Evolutionary conservation across 768 basidiomycete species (phyloP), one percentile per base, ranked within the genome.

Genomic region (Panaeolus cyanescens): DNA sequence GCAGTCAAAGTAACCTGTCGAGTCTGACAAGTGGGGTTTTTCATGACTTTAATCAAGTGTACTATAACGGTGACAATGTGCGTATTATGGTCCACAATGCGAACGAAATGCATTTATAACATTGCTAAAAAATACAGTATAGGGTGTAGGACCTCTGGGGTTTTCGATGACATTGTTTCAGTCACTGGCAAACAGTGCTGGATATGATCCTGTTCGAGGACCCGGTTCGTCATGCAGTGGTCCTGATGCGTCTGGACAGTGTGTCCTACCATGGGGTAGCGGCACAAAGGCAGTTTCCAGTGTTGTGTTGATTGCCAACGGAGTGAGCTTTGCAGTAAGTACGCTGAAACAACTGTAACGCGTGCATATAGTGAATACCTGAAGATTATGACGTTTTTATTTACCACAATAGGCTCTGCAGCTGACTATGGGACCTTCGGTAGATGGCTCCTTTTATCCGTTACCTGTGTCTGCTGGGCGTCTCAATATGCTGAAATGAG

Each of bases 31-130:
- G 36, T 60, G 53, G 62, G 10, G n/a, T 42, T 32, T 50, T 57
- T 17, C 13, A 22, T 13, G 4, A 15, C 19, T 59, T 30, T 19
- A 34, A 7, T 19, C 6, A 53, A 93, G 91, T 92, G 60, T 92
- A 92, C 68, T 90, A 87, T 73, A 93, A 92, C 60, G 91, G 91
- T 56, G 85, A 92, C 64, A 92, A 91, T 72, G 89, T 90, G 65
- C n/a, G 80, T 61, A 17, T 34, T 40, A 13, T 32, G 10, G 31
- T 40, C 50, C 19, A 17, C 17, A 19, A 32, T 4, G n/a, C n/a
- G n/a, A n/a, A n/a, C n/a, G n/a, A n/a, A n/a, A n/a, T n/a, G n/a
- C n/a, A n/a, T n/a, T n/a, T n/a, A n/a, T n/a, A n/a, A n/a, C n/a
- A n/a, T n/a, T n/a, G n/a, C n/a, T n/a, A n/a, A n/a, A n/a, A n/a